These are phyloP conservation scores for Sphagnum magellanicum DNA, from an alignment of 228 moss, liverwort and hornwort genomes.

Conservation along the genomic window DNA sequence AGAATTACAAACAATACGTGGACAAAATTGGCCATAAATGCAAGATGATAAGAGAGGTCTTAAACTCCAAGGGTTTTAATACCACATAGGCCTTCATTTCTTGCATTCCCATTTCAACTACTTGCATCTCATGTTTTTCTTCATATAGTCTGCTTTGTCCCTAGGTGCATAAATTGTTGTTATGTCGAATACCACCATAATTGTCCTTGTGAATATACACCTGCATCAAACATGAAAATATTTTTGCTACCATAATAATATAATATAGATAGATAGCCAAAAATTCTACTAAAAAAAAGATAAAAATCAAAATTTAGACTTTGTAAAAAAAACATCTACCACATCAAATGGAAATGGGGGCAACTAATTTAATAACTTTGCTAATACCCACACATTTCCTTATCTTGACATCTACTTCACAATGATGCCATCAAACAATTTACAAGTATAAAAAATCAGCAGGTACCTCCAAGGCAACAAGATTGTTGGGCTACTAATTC, in stretches of 20 bases:
- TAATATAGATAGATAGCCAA: no score
- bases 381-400: no score
- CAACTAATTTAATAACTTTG: no score
- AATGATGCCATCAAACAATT: no score
- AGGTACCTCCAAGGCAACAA: no score
- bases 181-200: conserved; percentile 91
- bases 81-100: conserved; percentile 78
- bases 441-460: no score
- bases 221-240: conserved; percentile 21
- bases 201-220: conserved; percentile 88
- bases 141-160: conserved; percentile 77
- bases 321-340: no score
- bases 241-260: not conserved
- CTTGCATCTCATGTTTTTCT: conserved; percentile 59
- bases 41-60: conserved; percentile 91
- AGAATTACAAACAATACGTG: conserved; percentile 43
- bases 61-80: conserved; percentile 92
- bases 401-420: no score
- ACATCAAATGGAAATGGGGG: no score
- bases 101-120: conserved; percentile 37
- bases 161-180: conserved; percentile 89
- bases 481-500: no score
- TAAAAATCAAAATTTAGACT: no score
- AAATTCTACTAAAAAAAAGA: no score
- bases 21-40: conserved; percentile 93